phyloP scores from a whole-genome alignment of 257 asterid species.

The Anisodus acutangulus region DNA sequence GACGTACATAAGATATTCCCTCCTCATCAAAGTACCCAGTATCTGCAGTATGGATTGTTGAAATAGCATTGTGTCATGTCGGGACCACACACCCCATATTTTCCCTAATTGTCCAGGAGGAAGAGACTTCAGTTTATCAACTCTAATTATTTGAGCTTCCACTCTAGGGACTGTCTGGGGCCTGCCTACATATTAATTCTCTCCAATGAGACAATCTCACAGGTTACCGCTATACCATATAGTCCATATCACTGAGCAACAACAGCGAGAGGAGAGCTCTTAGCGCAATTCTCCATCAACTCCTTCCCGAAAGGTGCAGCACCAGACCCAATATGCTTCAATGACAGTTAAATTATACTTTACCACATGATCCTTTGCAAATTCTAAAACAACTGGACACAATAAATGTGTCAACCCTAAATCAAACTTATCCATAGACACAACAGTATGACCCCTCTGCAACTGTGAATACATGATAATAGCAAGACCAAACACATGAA shows the following conservation, averaged over 20 bases:
- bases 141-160: slow-evolving; percentile 70
- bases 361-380: slow-evolving; percentile 42
- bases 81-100: slow-evolving; percentile 79
- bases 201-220: slow-evolving; percentile 42
- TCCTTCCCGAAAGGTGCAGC: slow-evolving; percentile 53
- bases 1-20: slow-evolving; percentile 76
- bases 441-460: slow-evolving; percentile 49
- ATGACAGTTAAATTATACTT: slow-evolving; percentile 36
- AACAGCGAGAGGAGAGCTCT: slow-evolving; percentile 38
- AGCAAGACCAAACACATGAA: slow-evolving; percentile 42
- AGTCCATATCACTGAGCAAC: slow-evolving; percentile 34
- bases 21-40: slow-evolving; percentile 84
- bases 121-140: slow-evolving; percentile 67
- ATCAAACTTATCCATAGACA: slow-evolving; percentile 40
- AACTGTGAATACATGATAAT: slow-evolving; percentile 40
- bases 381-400: slow-evolving; percentile 43
- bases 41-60: slow-evolving; percentile 67
- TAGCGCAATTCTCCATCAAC: slow-evolving; percentile 41
- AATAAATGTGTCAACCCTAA: slow-evolving; percentile 38
- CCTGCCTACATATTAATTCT: slow-evolving; percentile 35
- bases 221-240: slow-evolving; percentile 47
- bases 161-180: slow-evolving; percentile 62
- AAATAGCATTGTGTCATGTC: slow-evolving; percentile 91
- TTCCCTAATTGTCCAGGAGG: slow-evolving; percentile 78
- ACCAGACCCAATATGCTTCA: slow-evolving; percentile 47